Conservation (phyloP, 1,284 basidiomycete genomes). For the Takashimella koratensis region DNA sequence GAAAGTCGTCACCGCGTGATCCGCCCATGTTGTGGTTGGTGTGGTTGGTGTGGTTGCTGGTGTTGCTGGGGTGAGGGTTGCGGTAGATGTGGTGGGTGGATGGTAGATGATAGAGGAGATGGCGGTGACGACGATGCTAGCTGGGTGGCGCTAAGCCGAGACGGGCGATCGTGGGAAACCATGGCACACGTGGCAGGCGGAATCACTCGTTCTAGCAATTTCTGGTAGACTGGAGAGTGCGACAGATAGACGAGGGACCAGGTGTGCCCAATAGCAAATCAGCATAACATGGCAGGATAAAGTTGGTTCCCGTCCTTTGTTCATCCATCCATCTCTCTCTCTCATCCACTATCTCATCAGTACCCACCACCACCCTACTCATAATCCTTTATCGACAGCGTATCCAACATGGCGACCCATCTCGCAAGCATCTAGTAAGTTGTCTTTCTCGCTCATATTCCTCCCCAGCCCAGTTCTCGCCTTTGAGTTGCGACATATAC, state of each 20-base stretch:
- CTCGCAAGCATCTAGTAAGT: constrained; percentile 49
- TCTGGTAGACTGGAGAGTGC: too few relatives aligned
- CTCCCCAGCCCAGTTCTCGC: neutral
- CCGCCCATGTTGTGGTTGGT: constrained; percentile 27
- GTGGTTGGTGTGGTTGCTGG: too few relatives aligned
- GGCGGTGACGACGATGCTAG: neutral
- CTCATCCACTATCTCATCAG: constrained; percentile 7
- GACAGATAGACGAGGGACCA: neutral
- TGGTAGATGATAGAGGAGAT: neutral
- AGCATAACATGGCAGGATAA: too few relatives aligned
- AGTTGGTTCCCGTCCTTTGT: too few relatives aligned
- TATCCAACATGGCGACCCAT: constrained; percentile 46
- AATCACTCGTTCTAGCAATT: neutral
- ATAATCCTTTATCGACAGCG: neutral
- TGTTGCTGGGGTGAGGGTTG: neutral
- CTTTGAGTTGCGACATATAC: neutral
- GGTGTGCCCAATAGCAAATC: neutral
- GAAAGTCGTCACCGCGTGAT: constrained; percentile 52
- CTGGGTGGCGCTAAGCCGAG: neutral
- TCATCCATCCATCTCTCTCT: constrained; percentile 12
- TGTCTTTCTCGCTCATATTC: neutral
- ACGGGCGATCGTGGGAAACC: constrained; percentile 7
- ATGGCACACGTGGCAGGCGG: too few relatives aligned
- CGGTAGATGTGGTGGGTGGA: neutral
- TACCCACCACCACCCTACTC: neutral